phyloP scores from a whole-genome alignment of 768 basidiomycete species.

The Suillus ampliporus region DNA sequence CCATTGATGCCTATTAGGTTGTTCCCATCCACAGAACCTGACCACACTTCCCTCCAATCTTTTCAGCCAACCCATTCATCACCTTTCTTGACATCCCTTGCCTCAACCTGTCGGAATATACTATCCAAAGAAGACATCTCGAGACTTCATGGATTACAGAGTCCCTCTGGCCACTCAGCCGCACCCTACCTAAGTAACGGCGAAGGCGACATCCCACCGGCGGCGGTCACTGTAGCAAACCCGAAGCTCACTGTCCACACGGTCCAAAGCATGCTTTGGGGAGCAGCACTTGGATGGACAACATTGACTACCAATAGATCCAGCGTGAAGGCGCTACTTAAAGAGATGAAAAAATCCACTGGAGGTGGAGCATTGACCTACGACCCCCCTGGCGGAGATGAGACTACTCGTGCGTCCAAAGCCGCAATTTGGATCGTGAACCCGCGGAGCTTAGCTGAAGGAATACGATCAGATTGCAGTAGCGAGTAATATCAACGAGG shows the following conservation, averaged over 20 bases:
- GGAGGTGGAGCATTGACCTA: slow-evolving; percentile 14
- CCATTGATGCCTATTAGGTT: slow-evolving; percentile 64
- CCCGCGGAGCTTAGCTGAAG: slow-evolving; percentile 80
- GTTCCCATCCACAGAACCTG: slow-evolving; percentile 42
- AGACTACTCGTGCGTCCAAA: slow-evolving; percentile 9
- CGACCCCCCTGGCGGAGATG: slow-evolving; percentile 4
- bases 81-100: slow-evolving; percentile 55
- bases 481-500: not conserved
- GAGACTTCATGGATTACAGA: not conserved
- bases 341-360: slow-evolving; percentile 56
- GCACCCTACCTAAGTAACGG: slow-evolving; percentile 14
- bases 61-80: slow-evolving; percentile 7
- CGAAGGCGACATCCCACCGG: slow-evolving; percentile 53
- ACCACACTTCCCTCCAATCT: slow-evolving; percentile 9
- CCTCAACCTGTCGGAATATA: slow-evolving; percentile 58
- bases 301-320: slow-evolving; percentile 87
- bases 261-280: slow-evolving; percentile 71
- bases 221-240: slow-evolving; percentile 57
- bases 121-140: slow-evolving; percentile 49
- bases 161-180: not conserved
- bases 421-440: slow-evolving; percentile 78
- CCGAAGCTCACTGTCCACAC: slow-evolving; percentile 78
- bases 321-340: slow-evolving; percentile 76
- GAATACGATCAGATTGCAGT: slow-evolving; percentile 35
- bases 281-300: slow-evolving; percentile 75